Percentiles rank a stretch among this genome's conserved stretches.
phyloP scores from a whole-genome alignment of 2,329 filamentous ascomycete genomes.

The Macroventuria anomochaeta region DNA sequence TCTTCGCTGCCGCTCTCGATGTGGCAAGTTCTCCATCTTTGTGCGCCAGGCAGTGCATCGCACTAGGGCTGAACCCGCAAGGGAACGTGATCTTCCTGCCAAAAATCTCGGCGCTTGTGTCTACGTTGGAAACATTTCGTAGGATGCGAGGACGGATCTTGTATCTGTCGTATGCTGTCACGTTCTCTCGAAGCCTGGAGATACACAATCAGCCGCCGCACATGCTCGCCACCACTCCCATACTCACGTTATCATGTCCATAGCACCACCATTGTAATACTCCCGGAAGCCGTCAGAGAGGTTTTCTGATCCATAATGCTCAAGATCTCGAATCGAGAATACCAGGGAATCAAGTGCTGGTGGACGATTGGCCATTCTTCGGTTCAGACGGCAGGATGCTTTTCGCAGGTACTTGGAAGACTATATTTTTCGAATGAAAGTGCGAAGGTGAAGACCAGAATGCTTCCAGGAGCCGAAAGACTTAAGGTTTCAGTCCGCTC shows the following conservation, averaged over 20 bases:
- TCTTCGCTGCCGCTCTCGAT: conserved; percentile 63
- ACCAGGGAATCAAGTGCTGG: conserved; percentile 26
- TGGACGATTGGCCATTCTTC: conserved; percentile 27
- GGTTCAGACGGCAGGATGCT: background rate
- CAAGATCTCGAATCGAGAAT: conserved; percentile 32
- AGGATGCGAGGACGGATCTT: conserved; percentile 42
- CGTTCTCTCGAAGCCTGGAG: conserved; percentile 51
- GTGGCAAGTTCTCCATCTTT: conserved; percentile 67
- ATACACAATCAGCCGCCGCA: background rate
- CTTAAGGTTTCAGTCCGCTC: background rate
- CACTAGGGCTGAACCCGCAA: conserved; percentile 60
- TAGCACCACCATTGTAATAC: conserved; percentile 46
- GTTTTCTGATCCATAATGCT: conserved; percentile 48
- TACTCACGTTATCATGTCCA: conserved; percentile 23
- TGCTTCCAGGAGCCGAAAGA: background rate
- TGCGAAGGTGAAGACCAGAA: background rate
- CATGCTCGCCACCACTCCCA: background rate
- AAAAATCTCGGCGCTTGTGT: conserved; percentile 25
- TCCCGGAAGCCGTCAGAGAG: conserved; percentile 55
- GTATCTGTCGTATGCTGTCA: conserved; percentile 43
- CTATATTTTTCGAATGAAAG: background rate
- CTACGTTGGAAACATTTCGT: conserved; percentile 39
- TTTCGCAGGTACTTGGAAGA: background rate
- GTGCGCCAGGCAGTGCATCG: conserved; percentile 71
- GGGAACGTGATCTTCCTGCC: conserved; percentile 48